Evolutionary conservation across 1,284 basidiomycete species (phyloP), one percentile per base, ranked within the genome.

Genomic region (Microbotryum lychnidis-dioicae): DNA sequence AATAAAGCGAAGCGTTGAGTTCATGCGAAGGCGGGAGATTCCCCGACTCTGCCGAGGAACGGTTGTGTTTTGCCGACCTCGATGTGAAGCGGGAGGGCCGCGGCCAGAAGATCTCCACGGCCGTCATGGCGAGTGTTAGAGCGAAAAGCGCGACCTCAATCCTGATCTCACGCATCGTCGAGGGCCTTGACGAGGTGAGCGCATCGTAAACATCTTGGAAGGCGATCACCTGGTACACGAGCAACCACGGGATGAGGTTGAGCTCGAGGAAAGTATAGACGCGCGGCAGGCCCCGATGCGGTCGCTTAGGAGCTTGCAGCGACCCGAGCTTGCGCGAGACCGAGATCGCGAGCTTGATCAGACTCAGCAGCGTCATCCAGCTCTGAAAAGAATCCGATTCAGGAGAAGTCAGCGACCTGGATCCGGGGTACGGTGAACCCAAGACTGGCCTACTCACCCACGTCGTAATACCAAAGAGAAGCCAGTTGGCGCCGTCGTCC

Each of bases 101-200:
- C 0, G 76, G 77, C 7, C 77, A 63, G 56, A 70, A 70, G 56
- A 76, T 61, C 42, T 79, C 73, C 7, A 73, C 37, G 66, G 75
- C 72, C 61, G 74, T 73, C 6, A 76, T 64, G 5, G 71, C n/a
- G 44, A 75, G 70, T 10, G 73, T 58, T 18, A 70, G 58, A 16
- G 64, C 57, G 20, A 75, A 70, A 12, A 71, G 64, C 14, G 75
- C 66, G 1, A 57, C 62, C 18, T 75, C 67, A 5, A 68, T 12
- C 1, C 65, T 50, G 37, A 64, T 29, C 2, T 37, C 21, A 56
- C 69, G 45, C 27, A 29, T 46, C 57, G 8, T 67, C 67, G 45
- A 74, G 71, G 53, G 74, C 67, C 21, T 72, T 61, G 37, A 77
- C 58, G 71, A 55, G 6, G 76, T 67, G 37, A 75, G 49, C 10